Conservation (phyloP, 306 rosid species). For the barrel medic (Medicago truncatula) region DNA sequence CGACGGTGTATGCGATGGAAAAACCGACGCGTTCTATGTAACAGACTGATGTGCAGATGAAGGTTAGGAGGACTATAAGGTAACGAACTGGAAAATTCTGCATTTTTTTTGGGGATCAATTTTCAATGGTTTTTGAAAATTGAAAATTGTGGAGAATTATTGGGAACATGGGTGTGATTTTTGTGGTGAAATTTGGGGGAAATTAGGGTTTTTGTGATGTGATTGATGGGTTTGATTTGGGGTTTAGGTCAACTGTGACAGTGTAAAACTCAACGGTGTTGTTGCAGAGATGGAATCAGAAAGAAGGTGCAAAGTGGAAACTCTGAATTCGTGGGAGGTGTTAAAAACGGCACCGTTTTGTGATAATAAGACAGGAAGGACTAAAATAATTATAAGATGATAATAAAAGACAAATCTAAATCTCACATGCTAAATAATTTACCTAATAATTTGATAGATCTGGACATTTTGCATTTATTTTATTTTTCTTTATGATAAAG, state of each 20-base stretch:
- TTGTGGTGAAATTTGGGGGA: not conserved
- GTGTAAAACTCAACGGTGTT: not conserved
- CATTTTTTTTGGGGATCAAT: not conserved
- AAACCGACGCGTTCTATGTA: conserved; percentile 94
- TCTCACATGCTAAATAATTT: not conserved
- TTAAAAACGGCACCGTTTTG: conserved; percentile 3
- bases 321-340: not conserved
- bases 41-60: conserved; percentile 89
- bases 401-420: not conserved
- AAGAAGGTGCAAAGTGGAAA: not conserved
- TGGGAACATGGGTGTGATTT: not conserved
- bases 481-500: too few species aligned
- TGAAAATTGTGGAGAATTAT: not conserved
- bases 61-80: conserved; percentile 82
- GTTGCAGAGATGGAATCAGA: not conserved
- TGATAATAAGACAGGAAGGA: not conserved
- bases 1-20: conserved; percentile 90
- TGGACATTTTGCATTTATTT: not conserved
- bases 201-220: not conserved
- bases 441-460: not conserved
- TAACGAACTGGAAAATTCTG: conserved; percentile 64
- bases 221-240: not conserved
- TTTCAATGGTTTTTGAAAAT: not conserved
- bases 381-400: too few species aligned
- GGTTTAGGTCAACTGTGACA: not conserved